phyloP scores from a whole-genome alignment of 2,329 filamentous ascomycete genomes.

The Colletotrichum lupini region DNA sequence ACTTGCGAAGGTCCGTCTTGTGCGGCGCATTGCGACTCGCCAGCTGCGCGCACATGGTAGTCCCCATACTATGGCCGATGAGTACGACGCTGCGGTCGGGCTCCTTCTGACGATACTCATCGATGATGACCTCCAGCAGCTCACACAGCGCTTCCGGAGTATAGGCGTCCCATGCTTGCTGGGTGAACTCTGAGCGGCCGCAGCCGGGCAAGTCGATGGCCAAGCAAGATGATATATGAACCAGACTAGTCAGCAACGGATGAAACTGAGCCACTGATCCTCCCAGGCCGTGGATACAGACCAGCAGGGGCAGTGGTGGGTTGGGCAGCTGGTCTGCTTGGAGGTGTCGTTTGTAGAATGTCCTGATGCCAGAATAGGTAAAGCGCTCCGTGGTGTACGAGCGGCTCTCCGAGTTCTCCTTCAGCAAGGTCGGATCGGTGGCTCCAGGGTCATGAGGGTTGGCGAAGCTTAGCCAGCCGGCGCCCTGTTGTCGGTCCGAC shows the following conservation, averaged over 20 bases:
- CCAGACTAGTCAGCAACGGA: constrained; percentile 81
- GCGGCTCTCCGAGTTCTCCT: constrained; percentile 77
- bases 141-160: constrained; percentile 79
- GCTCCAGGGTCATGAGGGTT: constrained; percentile 52
- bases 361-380: constrained; percentile 80
- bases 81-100: constrained; percentile 79
- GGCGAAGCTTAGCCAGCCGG: constrained; percentile 17
- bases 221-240: constrained; percentile 85
- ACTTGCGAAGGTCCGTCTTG: constrained; percentile 63
- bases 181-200: constrained; percentile 80
- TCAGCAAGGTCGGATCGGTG: constrained; percentile 83
- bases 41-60: constrained; percentile 78
- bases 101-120: constrained; percentile 74
- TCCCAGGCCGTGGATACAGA: constrained; percentile 94
- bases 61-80: constrained; percentile 92
- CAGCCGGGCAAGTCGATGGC: constrained; percentile 93
- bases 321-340: constrained; percentile 85
- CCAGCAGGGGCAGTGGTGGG: constrained; percentile 80
- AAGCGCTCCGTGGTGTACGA: constrained; percentile 78
- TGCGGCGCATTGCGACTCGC: constrained; percentile 63
- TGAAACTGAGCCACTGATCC: constrained; percentile 91
- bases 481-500: constrained; percentile 26
- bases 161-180: constrained; percentile 81
- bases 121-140: constrained; percentile 79
- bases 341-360: constrained; percentile 85